Conservation (phyloP, 2,329 filamentous ascomycete genomes). For the Paecilomyces fulvus region DNA sequence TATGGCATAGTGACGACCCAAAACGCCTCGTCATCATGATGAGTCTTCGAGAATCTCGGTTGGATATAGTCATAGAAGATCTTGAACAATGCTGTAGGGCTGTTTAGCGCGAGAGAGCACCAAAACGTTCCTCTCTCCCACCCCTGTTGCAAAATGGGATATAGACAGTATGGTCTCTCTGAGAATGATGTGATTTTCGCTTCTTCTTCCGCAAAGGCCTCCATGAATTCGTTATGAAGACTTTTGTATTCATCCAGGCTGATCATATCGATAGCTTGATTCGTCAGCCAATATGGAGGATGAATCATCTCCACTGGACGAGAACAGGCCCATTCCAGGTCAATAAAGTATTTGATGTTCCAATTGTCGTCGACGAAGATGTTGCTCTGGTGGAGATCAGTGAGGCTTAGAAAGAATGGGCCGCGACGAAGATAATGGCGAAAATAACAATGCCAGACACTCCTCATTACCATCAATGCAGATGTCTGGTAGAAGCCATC, state of each 20-base stretch:
- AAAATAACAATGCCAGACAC: not conserved
- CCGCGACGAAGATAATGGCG: conserved; percentile 23
- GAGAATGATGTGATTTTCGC: not conserved
- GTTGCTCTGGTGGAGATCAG: conserved; percentile 33
- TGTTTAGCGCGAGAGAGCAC: no score
- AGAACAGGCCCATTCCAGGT: conserved; percentile 27
- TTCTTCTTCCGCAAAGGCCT: conserved; percentile 14
- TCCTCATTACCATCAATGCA: conserved; percentile 1
- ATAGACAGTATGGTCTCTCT: no score
- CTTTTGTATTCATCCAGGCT: conserved; percentile 6
- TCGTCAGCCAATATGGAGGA: conserved; percentile 21
- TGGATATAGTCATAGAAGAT: no score
- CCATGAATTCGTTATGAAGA: conserved; percentile 10
- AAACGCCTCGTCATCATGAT: not conserved
- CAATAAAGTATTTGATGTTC: conserved; percentile 26
- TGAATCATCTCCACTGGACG: conserved; percentile 19
- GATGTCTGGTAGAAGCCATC: conserved; percentile 7
- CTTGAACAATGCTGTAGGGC: no score
- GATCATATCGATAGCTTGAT: conserved; percentile 9
- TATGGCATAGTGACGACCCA: not conserved
- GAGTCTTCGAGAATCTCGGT: no score
- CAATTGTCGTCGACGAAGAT: conserved; percentile 26
- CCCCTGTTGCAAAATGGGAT: no score
- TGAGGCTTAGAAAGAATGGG: conserved; percentile 25
- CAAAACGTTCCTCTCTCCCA: no score